Evolutionary conservation across 108 stramenopile genomes (phyloP).

Genomic region (Mayamaea pseudoterrestris): DNA sequence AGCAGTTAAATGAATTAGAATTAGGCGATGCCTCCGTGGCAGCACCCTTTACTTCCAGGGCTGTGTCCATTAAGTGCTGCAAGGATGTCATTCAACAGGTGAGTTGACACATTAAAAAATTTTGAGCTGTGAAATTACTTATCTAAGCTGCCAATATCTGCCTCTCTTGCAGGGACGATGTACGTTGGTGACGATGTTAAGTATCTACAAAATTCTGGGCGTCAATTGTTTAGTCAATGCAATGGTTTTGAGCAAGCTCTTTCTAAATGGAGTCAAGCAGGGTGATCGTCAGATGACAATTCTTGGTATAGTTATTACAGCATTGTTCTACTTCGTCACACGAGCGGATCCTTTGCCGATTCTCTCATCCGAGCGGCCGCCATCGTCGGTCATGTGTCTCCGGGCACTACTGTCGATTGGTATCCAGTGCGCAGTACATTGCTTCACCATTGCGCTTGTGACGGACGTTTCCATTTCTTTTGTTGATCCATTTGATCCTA

Average conservation of each 20-base stretch:
- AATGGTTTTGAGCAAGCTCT: conserved; percentile 82
- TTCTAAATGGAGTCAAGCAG: conserved; percentile 91
- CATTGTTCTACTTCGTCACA: conserved; percentile 86
- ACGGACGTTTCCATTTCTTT: conserved; percentile 40
- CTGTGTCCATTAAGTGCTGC: conserved; percentile 71
- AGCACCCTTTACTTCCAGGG: conserved; percentile 91
- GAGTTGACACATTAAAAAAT: too few relatives aligned
- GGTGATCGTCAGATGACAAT: conserved; percentile 91
- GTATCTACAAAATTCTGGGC: conserved; percentile 94
- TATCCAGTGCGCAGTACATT: conserved; percentile 81
- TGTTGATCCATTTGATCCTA: conserved; percentile 74
- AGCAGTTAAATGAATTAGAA: conserved; percentile 50
- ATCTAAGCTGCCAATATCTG: too few relatives aligned
- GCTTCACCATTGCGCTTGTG: conserved; percentile 43
- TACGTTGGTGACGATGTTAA: conserved; percentile 87
- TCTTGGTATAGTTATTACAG: conserved; percentile 76
- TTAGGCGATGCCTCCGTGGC: conserved; percentile 97
- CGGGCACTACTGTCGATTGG: conserved; percentile 66
- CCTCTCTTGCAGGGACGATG: too few relatives aligned
- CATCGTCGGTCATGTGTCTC: conserved; percentile 71
- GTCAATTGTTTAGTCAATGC: conserved; percentile 94
- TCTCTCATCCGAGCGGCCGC: conserved; percentile 69
- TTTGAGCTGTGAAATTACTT: too few relatives aligned
- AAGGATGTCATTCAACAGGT: conserved; percentile 87
- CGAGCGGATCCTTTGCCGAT: conserved; percentile 79